These are phyloP conservation scores for Penicillium sp. DNA, from an alignment of 2,329 filamentous ascomycete species.

Conservation along the genomic window DNA sequence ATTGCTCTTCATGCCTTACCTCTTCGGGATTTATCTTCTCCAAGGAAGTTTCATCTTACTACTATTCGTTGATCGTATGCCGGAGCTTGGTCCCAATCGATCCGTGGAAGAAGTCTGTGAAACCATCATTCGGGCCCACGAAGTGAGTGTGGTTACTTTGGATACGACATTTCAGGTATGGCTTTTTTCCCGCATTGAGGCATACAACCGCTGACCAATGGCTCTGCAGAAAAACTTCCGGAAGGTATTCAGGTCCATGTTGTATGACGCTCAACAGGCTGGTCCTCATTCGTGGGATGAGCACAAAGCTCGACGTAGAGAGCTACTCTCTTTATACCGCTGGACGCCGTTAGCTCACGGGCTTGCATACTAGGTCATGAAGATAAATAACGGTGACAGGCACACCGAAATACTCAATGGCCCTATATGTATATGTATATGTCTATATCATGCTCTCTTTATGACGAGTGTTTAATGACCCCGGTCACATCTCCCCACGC, in stretches of 20 bases:
- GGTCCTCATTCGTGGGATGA: slow-evolving; percentile 45
- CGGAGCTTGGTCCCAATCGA: slow-evolving; percentile 47
- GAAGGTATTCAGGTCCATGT: slow-evolving; percentile 52
- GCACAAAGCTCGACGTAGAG: slow-evolving; percentile 48
- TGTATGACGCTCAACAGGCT: slow-evolving; percentile 49
- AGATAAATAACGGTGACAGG: background rate
- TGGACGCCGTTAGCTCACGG: slow-evolving; percentile 42
- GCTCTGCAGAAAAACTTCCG: slow-evolving; percentile 52
- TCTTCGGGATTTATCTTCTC: slow-evolving; percentile 54
- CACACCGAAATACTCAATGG: background rate
- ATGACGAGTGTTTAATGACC: background rate
- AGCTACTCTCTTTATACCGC: slow-evolving; percentile 54
- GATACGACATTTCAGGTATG: slow-evolving; percentile 52
- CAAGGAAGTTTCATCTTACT: slow-evolving; percentile 54
- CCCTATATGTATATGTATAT: background rate
- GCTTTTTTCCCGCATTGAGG: background rate
- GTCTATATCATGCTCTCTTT: background rate
- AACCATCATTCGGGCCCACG: slow-evolving; percentile 52
- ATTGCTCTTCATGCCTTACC: slow-evolving; percentile 54
- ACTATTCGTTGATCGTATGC: slow-evolving; percentile 52
- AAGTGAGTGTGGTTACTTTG: slow-evolving; percentile 53
- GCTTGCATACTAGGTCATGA: slow-evolving; percentile 10
- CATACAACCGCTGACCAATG: background rate
- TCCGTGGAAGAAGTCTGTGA: slow-evolving; percentile 52
- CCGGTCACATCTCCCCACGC: background rate